Evolutionary conservation across 202 grass and related monocot genomes (phyloP).

Genomic region (Setaria viridis): DNA sequence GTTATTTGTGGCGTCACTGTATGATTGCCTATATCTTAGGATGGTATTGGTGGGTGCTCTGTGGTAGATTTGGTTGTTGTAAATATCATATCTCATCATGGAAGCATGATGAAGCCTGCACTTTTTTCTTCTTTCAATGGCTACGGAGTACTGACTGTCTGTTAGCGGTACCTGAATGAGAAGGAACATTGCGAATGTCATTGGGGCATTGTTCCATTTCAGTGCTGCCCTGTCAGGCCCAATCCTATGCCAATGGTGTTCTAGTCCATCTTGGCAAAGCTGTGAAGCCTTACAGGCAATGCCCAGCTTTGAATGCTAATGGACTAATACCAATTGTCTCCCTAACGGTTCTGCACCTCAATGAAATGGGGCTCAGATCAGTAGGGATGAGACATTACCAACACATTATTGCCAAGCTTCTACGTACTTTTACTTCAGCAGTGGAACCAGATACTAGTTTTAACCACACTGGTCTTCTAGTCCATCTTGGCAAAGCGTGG

Average conservation of each 20-base stretch:
- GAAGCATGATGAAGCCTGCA: background rate
- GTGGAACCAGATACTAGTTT: background rate
- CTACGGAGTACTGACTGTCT: background rate
- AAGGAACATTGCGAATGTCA: background rate
- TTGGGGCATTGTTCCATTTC: background rate
- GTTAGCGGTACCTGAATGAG: background rate
- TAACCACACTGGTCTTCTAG: background rate
- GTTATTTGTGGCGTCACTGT: background rate
- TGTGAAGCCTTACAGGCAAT: constrained; percentile 49
- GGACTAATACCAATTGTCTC: constrained; percentile 51
- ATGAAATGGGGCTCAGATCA: constrained; percentile 29
- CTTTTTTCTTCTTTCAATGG: background rate
- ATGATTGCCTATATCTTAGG: background rate
- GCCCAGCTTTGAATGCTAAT: constrained; percentile 82
- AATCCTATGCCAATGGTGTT: background rate
- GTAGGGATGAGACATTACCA: constrained; percentile 49
- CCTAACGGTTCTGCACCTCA: constrained; percentile 37
- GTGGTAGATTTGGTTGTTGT: background rate
- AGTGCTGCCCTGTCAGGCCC: background rate
- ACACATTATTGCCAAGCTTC: background rate
- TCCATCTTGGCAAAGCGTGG: constrained; percentile 58
- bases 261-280: constrained; percentile 69
- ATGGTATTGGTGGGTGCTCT: background rate
- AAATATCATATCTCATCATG: background rate
- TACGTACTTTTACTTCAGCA: background rate